These are phyloP conservation scores for Fusarium lyarnte DNA, from an alignment of 2,329 filamentous ascomycete species.

Conservation along the genomic window DNA sequence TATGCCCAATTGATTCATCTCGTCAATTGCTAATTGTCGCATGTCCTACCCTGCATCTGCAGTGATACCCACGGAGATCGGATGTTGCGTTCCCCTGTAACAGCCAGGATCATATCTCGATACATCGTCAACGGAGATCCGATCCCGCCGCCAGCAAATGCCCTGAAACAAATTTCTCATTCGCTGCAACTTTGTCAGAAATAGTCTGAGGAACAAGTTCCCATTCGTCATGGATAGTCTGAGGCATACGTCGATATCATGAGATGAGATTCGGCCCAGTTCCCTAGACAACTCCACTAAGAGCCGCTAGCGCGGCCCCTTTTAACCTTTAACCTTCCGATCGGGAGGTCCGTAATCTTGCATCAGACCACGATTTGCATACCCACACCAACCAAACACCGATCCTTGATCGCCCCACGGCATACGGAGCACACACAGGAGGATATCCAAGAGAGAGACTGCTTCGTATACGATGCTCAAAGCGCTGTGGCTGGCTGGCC, in stretches of 20 bases:
- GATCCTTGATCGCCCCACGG: not conserved
- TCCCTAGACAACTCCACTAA: not conserved
- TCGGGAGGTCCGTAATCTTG: conserved; percentile 25
- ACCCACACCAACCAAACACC: not conserved
- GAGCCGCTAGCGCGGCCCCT: conserved; percentile 4
- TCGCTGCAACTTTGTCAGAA: not conserved
- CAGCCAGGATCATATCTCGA: not conserved
- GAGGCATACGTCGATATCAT: not conserved
- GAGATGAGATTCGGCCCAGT: conserved; percentile 1
- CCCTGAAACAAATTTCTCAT: not conserved
- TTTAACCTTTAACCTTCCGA: conserved; percentile 6
- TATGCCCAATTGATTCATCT: not conserved
- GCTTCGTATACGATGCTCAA: not conserved
- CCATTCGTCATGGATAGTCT: not conserved
- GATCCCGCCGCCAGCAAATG: not conserved
- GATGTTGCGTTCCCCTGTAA: not conserved
- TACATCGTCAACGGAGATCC: not conserved
- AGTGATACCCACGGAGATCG: not conserved
- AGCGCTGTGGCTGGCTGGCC: conserved; percentile 21
- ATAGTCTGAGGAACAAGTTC: not conserved
- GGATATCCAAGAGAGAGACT: not conserved
- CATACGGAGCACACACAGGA: not conserved
- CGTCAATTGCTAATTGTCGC: not conserved
- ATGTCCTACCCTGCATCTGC: not conserved
- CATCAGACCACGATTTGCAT: conserved; percentile 1